Evolutionary conservation across 345 rosid species (phyloP).

Genomic region (Gossypium rotundifolium): DNA sequence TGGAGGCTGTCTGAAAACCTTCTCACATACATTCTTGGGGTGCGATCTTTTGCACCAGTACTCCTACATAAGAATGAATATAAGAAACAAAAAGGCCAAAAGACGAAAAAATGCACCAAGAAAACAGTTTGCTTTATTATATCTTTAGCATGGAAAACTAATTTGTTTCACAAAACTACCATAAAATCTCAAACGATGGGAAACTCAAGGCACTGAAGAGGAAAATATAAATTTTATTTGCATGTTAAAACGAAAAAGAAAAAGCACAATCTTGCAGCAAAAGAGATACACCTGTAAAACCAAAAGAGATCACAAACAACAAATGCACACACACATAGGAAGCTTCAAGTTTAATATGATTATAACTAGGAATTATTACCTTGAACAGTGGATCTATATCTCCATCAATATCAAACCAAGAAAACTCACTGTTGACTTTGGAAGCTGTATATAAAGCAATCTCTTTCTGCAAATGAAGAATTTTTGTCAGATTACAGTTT

Average conservation of each 20-base stretch:
- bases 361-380: conserved; percentile 35
- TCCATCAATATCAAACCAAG: conserved; percentile 90
- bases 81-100: conserved; percentile 8
- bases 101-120: background rate
- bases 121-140: conserved; percentile 6
- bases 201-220: background rate
- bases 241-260: background rate
- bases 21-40: conserved; percentile 91
- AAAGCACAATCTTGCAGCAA: background rate
- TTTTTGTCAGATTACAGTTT: too few relatives aligned
- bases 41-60: conserved; percentile 98
- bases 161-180: background rate
- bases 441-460: conserved; percentile 91
- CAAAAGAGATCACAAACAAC: background rate
- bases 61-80: conserved; percentile 36
- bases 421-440: conserved; percentile 64
- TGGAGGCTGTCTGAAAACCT: conserved; percentile 91
- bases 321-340: background rate
- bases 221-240: background rate
- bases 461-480: conserved; percentile 72
- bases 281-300: background rate
- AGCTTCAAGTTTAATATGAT: background rate
- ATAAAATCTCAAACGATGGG: background rate
- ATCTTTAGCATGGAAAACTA: background rate
- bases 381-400: conserved; percentile 92